These are phyloP conservation scores for Jamesozyma rosinii DNA, from an alignment of 805 yeast genomes.

Conservation along the genomic window DNA sequence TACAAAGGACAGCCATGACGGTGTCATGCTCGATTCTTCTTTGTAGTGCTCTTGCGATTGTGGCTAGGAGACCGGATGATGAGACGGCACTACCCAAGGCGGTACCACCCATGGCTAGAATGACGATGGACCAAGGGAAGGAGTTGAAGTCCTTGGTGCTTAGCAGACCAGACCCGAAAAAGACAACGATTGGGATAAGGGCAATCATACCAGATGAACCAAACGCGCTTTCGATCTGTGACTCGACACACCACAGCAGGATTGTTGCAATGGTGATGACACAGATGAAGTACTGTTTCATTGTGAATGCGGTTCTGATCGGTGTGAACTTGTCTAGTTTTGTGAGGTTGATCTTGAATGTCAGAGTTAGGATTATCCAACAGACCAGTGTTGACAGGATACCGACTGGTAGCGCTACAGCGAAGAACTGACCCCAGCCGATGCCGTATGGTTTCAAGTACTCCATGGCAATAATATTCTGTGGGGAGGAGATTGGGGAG, in stretches of 20 bases:
- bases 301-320: constrained; percentile 57
- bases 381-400: constrained; percentile 49
- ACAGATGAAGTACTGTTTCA: constrained; percentile 65
- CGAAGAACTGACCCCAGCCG: constrained; percentile 89
- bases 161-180: constrained; percentile 83
- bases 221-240: constrained; percentile 56
- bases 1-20: constrained; percentile 61
- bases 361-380: constrained; percentile 58
- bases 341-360: constrained; percentile 42
- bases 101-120: constrained; percentile 94
- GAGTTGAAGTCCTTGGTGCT: constrained; percentile 82
- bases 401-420: constrained; percentile 76
- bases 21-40: constrained; percentile 49
- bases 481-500: constrained; percentile 94
- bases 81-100: constrained; percentile 91
- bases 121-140: constrained; percentile 93
- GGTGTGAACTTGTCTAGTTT: constrained; percentile 39
- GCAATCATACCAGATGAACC: constrained; percentile 95
- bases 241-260: constrained; percentile 80
- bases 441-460: constrained; percentile 59
- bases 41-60: constrained; percentile 67
- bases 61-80: constrained; percentile 74
- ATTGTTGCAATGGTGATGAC: constrained; percentile 67
- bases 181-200: constrained; percentile 69
- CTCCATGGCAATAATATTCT: constrained; percentile 82